Conservation (phyloP, 768 basidiomycete species). For the Neoboletus subvelutipes region DNA sequence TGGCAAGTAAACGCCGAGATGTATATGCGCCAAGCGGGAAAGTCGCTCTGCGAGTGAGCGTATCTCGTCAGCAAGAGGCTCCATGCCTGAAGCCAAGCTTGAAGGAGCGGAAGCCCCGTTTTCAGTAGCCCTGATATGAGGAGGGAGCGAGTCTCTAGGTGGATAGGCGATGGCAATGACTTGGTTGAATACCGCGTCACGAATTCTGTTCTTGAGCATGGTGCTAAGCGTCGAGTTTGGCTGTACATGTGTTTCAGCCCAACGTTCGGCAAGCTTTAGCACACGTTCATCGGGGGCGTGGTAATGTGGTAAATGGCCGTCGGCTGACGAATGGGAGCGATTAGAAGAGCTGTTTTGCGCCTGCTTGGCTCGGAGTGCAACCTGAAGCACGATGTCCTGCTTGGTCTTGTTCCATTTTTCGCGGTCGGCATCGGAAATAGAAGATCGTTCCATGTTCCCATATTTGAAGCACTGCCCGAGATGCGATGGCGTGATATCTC, state of each 20-base stretch:
- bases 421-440: conserved; percentile 38
- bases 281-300: conserved; percentile 49
- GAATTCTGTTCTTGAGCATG: conserved; percentile 62
- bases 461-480: conserved; percentile 59
- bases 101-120: conserved; percentile 10
- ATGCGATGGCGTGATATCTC: conserved; percentile 58
- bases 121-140: conserved; percentile 30
- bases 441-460: conserved; percentile 25
- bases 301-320: conserved; percentile 22
- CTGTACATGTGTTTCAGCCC: conserved; percentile 69
- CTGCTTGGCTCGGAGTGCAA: conserved; percentile 67
- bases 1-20: conserved; percentile 73
- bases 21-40: conserved; percentile 68
- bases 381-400: conserved; percentile 70
- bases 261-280: conserved; percentile 62
- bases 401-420: conserved; percentile 56
- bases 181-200: conserved; percentile 59
- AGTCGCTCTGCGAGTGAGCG: conserved; percentile 67
- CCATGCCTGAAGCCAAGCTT: conserved; percentile 57
- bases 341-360: conserved; percentile 30
- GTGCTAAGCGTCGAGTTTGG: conserved; percentile 55
- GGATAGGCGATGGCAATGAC: conserved; percentile 57
- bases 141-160: conserved; percentile 38
- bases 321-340: conserved; percentile 27
- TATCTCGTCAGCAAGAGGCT: conserved; percentile 66